Evolutionary conservation across 192 early-diverging fungal species (phyloP).

Genomic region (Coemansia sp.): DNA sequence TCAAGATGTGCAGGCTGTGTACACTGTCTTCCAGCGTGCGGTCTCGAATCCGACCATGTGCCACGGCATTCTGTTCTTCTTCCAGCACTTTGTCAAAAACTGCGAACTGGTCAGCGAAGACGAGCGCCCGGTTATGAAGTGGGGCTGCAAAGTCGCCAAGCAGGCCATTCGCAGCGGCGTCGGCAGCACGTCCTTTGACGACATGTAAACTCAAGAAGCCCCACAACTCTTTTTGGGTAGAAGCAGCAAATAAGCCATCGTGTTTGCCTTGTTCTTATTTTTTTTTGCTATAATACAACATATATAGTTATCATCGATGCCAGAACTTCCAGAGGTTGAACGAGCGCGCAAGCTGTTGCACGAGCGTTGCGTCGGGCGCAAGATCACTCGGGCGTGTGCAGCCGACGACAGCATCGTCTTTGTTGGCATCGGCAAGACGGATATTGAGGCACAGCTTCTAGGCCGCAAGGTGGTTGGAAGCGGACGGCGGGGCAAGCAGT

Average conservation of each 20-base stretch:
- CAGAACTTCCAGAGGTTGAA: slow-evolving; percentile 76
- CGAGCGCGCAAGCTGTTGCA: slow-evolving; percentile 61
- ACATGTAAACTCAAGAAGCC: not conserved
- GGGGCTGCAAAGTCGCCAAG: slow-evolving; percentile 66
- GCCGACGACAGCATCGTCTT: slow-evolving; percentile 59
- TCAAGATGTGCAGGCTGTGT: slow-evolving; percentile 55
- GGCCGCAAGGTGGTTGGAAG: slow-evolving; percentile 60
- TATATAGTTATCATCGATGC: slow-evolving; percentile 49
- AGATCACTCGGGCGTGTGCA: slow-evolving; percentile 51
- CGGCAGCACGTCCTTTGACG: slow-evolving; percentile 9
- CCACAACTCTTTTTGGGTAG: not conserved
- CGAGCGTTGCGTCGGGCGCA: slow-evolving; percentile 51
- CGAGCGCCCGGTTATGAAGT: slow-evolving; percentile 65
- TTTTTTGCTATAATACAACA: not conserved
- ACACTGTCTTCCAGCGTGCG: slow-evolving; percentile 59
- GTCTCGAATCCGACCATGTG: slow-evolving; percentile 65
- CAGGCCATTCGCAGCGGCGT: slow-evolving; percentile 55
- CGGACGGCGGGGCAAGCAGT: slow-evolving; percentile 74
- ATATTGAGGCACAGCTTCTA: slow-evolving; percentile 41
- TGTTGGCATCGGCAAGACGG: not conserved
- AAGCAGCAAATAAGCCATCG: no score
- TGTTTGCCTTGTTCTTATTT: not conserved
- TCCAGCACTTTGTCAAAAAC: slow-evolving; percentile 70
- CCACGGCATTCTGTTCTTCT: slow-evolving; percentile 83
- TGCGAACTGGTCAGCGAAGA: slow-evolving; percentile 61